These are phyloP conservation scores for Leccinum griseonigrum DNA, from an alignment of 1,284 basidiomycete species.

Conservation along the genomic window DNA sequence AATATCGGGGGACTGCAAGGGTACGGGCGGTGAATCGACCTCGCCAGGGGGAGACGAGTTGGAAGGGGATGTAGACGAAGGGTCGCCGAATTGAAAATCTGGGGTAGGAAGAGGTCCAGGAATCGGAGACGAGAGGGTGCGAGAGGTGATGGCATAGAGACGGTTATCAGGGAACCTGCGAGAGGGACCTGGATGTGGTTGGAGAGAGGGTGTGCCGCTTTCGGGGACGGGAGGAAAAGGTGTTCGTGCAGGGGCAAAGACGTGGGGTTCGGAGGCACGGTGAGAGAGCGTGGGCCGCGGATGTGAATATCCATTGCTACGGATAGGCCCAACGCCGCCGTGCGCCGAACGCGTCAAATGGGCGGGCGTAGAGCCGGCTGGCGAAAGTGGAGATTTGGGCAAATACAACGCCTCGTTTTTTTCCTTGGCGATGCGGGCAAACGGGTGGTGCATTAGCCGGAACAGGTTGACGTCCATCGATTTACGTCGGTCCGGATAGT, in stretches of 20 bases:
- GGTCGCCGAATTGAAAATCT: conserved; percentile 65
- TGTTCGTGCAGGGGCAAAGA: conserved; percentile 32
- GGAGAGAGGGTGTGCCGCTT: conserved; percentile 12
- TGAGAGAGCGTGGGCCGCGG: conserved; percentile 38
- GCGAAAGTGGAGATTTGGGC: conserved; percentile 35
- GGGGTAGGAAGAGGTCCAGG: conserved; percentile 70
- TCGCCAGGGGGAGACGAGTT: conserved; percentile 45
- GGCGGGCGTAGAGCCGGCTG: conserved; percentile 30
- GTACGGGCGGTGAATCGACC: conserved; percentile 43
- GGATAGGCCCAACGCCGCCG: conserved; percentile 24
- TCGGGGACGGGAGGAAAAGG: conserved; percentile 31
- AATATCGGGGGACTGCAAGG: conserved; percentile 24
- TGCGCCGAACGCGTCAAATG: conserved; percentile 22
- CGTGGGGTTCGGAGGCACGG: conserved; percentile 44
- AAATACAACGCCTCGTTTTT: conserved; percentile 50
- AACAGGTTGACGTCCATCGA: conserved; percentile 61
- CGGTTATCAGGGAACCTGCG: conserved; percentile 44
- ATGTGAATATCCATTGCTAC: conserved; percentile 21
- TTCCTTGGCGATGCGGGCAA: conserved; percentile 54
- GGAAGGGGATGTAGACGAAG: conserved; percentile 43
- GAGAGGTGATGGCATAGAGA: conserved; percentile 47
- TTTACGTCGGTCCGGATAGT: conserved; percentile 45
- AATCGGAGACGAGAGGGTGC: conserved; percentile 51
- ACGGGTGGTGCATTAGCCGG: conserved; percentile 62
- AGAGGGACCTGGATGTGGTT: conserved; percentile 7